Evolutionary conservation across 805 yeast genomes (phyloP), one percentile per base, ranked within the genome.

Genomic region (Starmerella sp.): DNA sequence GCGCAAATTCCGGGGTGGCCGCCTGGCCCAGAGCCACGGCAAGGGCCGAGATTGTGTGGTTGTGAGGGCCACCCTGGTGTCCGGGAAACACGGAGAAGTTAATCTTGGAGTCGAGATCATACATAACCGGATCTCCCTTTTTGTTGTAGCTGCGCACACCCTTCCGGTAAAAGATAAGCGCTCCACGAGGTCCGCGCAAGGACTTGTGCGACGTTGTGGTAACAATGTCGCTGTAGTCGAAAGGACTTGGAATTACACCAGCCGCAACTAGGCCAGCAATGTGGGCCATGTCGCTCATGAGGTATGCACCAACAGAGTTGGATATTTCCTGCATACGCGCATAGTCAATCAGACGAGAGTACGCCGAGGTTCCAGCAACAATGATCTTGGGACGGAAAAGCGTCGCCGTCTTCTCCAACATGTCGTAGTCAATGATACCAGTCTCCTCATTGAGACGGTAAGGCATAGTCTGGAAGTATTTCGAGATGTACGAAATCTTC

Each of bases 61-160:
- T 91, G 73, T 91, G 97, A 63, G 98, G 98, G 68, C 98, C 98
- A 77, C 98, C 98, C 77, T 91, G 98, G 72, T 91, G 97, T 61
- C 95, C 97, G 64, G 98, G 98, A 86, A 91, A 91, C 54, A 91
- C 97, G 35, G 96, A 87, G 69, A 91, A 91, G 79, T 91, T 91
- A 73, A 91, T 89, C 69, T 82, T 84, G 68, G 82, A 81, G 73
- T 91, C 97, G 67, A 91, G 79, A 66, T 91, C 96, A 70, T 88
- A 90, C 51, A 77, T 74, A 54, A 84, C 75, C 73, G 87, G 90
- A 71, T 86, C 86, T 62, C 96, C 97, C 77, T 86, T 87, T 61
- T 77, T 72, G 66, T 82, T 83, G 62, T 82, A 80, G 62, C 82
- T 80, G 74, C 95, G 82, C 56, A 87, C 80, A 64, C 97, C 97